Evolutionary conservation across 2,329 filamentous ascomycete species (phyloP), one percentile per base, ranked within the genome.

Genomic region (Cladosporium sp.): DNA sequence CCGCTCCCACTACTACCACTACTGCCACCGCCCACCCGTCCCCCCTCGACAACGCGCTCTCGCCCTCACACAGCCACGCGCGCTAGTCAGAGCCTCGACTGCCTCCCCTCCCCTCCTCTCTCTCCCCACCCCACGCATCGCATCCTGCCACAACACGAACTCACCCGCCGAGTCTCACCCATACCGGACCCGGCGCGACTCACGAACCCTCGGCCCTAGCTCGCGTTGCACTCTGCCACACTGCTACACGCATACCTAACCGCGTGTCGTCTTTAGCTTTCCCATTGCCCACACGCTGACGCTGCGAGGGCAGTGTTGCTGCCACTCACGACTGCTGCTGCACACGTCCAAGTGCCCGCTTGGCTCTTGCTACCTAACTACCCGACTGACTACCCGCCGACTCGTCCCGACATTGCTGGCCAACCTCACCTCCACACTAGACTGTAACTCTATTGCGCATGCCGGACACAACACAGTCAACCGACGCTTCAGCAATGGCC

Each of bases 141-240:
- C 39, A 46, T 46, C 39, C 39, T 46, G 39, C 39, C 39, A 46
- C 39, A 23, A n/a, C 39, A 46, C 30, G 6, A 5, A 32, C 30
- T 2, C 30, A 32, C 30, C 10, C 30, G 11, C n/a, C 54, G 54
- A 57, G 54, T 57, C 54, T 34, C 54, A 36, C 30, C 54, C 54
- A 54, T 21, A 30, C 30, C 54, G 11, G 21, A 30, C 51, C 48
- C 48, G 48, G 23, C 28, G 51, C 51, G 28, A 28, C 51, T 56
- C 54, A 57, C 54, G 54, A 57, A 39, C 54, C 54, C 54, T 57
- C 54, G 54, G 54, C 54, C 54, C 30, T 57, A 39, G 32, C 54
- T 57, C 54, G 32, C 54, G 54, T 39, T 21, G 30, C 18, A 57
- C 54, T 25, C 30, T 43, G 18, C 8, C 18, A 28, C 28, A 7